phyloP scores from a whole-genome alignment of 2,329 filamentous ascomycete genomes.

The Rhinocladiella similis region DNA sequence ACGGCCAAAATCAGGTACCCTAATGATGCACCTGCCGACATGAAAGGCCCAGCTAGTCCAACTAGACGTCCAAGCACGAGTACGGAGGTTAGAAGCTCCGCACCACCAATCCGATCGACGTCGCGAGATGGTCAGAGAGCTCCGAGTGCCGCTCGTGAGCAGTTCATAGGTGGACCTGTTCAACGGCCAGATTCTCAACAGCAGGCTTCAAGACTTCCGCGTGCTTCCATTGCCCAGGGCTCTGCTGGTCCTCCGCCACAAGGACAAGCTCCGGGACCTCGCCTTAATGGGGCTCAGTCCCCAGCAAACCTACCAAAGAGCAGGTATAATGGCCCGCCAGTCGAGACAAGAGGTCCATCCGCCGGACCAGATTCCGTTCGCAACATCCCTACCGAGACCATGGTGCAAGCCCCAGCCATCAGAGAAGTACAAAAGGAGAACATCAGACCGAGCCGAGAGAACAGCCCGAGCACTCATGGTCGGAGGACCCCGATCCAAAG shows the following conservation, averaged over 20 bases:
- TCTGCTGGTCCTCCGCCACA: constrained; percentile 65
- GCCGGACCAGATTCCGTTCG: constrained; percentile 21
- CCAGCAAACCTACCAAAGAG: constrained; percentile 18
- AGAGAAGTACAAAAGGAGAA: constrained; percentile 26
- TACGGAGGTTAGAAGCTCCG: constrained; percentile 45
- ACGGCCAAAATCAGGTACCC: constrained; percentile 97
- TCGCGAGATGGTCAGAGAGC: constrained; percentile 45
- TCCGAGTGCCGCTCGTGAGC: constrained; percentile 33
- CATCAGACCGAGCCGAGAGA: constrained; percentile 43
- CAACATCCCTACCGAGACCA: constrained; percentile 12
- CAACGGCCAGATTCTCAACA: constrained; percentile 33
- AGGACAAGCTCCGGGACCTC: constrained; percentile 61
- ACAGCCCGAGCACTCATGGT: constrained; percentile 57
- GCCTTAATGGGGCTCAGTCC: constrained; percentile 41
- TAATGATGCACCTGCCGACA: constrained; percentile 60
- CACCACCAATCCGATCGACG: constrained; percentile 39
- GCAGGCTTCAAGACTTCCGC: constrained; percentile 59
- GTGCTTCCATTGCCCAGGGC: constrained; percentile 59
- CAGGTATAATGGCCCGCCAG: constrained; percentile 45
- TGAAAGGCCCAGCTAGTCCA: constrained; percentile 40
- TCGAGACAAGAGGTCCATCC: constrained; percentile 35
- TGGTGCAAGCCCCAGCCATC: constrained; percentile 22
- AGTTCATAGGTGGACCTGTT: constrained; percentile 28
- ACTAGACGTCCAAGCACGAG: constrained; percentile 48
- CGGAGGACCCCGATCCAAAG: constrained; percentile 63